Base-by-base conservation (phyloP, 306 rosid genomes). In the Trichosanthes cucumerina region DNA sequence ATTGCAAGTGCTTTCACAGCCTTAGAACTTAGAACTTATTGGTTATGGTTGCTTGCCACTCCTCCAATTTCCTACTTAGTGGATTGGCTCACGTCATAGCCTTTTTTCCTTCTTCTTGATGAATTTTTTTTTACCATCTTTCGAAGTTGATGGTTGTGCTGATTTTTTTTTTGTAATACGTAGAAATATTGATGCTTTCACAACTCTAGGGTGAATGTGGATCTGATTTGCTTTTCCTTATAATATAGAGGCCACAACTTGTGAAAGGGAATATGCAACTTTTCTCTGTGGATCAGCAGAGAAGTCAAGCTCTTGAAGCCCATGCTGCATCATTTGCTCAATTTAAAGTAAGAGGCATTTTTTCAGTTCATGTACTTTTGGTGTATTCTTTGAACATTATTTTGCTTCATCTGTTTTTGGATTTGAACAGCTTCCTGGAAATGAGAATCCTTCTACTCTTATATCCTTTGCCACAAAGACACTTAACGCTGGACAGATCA, bases 221-320 rank as follows among this genome's bases (percentile, higher is more conserved):
- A 26, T 82, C 75, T 81, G 83, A 59, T 79, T 75, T 52, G 52
- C 80, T 28, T 64, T 64, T 38, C 69, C 33, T 44, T 28, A 46
- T 78, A 82, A 79, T 81, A 26, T 64, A 96, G 99, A 86, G 97
- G 91, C 96, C 96, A 50, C 98, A 96, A 77, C 82, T 96, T 88
- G 99, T 96, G 80, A 96, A 96, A 85, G 99, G 99, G 82, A 96
- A 92, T 84, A 88, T 96, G 99, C 99, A 96, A 81, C 98, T 96
- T 77, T 96, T 90, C 82, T 96, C 99, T 0, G 89, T 92, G 81
- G 99, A 96, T 41, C 99, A 96, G 87, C 99, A 96, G 88, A 92
- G 98, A 56, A 95, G 99, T 87, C 99, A 95, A 86, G 99, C 99
- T 77, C 93, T 95, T 80, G 99, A 95, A 90, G 97, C 99, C 10